These are phyloP conservation scores for Rhizopogon rudus DNA, from an alignment of 768 basidiomycete species.

Conservation along the genomic window DNA sequence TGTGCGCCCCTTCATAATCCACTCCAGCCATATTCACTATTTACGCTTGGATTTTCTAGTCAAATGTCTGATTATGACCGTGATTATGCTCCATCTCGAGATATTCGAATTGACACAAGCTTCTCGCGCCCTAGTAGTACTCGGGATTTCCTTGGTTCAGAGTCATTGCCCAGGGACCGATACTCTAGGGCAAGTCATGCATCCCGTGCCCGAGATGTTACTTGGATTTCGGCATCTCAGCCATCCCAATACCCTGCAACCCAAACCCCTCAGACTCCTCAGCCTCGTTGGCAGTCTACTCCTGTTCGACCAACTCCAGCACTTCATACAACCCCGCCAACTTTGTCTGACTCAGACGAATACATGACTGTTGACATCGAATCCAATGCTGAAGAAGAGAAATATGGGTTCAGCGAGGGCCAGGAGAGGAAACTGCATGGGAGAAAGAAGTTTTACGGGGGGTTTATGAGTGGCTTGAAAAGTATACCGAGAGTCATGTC, in stretches of 20 bases:
- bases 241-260: slow-evolving; percentile 20
- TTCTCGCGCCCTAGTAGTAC: slow-evolving; percentile 23
- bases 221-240: slow-evolving; percentile 25
- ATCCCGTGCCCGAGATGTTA: slow-evolving; percentile 24
- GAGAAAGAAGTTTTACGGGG: slow-evolving; percentile 26
- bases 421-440: slow-evolving; percentile 21
- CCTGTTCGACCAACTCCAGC: slow-evolving; percentile 24
- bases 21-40: background rate
- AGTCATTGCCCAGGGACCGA: slow-evolving; percentile 19
- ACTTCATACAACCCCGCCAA: slow-evolving; percentile 7
- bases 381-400: slow-evolving; percentile 15
- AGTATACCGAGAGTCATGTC: slow-evolving; percentile 30
- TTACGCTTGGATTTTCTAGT: background rate
- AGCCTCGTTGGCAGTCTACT: slow-evolving; percentile 19
- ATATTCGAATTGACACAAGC: slow-evolving; percentile 26
- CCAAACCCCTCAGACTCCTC: slow-evolving; percentile 21
- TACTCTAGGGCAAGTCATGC: slow-evolving; percentile 23
- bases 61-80: slow-evolving; percentile 23
- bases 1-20: background rate
- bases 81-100: slow-evolving; percentile 4
- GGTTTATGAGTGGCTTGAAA: slow-evolving; percentile 25
- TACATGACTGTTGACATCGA: slow-evolving; percentile 29
- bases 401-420: slow-evolving; percentile 22
- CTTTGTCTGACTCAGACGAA: slow-evolving; percentile 28
- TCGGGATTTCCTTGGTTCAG: slow-evolving; percentile 19